Conservation (phyloP, 257 asterid species). For the Osmanthus fragrans region DNA sequence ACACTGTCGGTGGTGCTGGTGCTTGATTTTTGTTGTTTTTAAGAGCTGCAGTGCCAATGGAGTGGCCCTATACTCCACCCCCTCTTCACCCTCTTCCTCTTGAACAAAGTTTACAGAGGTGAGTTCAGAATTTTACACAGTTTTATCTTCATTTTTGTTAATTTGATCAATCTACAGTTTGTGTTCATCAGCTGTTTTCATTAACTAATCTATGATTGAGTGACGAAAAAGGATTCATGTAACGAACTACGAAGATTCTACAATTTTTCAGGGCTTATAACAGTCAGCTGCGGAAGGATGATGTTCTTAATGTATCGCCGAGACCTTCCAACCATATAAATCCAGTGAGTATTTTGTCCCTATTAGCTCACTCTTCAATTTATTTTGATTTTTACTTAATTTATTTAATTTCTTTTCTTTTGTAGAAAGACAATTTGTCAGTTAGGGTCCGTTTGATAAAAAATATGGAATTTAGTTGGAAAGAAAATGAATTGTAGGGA, state of each 20-base stretch:
- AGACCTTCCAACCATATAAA: constrained; percentile 30
- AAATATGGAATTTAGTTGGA: no score
- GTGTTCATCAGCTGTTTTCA: not conserved
- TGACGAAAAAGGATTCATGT: not conserved
- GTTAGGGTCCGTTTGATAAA: no score
- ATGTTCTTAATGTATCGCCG: constrained; percentile 55
- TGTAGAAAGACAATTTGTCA: not conserved
- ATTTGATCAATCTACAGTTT: no score
- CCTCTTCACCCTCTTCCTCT: constrained; percentile 5
- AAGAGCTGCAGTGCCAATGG: constrained; percentile 18
- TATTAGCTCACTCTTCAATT: not conserved
- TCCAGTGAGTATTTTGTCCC: constrained; percentile 30
- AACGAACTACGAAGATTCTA: not conserved
- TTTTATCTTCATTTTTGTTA: not conserved
- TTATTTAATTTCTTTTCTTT: not conserved
- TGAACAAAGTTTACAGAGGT: constrained; percentile 24
- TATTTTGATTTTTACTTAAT: not conserved
- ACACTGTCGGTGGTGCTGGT: constrained; percentile 11
- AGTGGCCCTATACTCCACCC: constrained; percentile 24
- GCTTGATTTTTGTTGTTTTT: constrained; percentile 13
- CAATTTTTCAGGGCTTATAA: not conserved
- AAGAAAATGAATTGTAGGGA: no score
- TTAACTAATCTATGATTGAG: not conserved
- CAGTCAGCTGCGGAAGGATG: constrained; percentile 35
- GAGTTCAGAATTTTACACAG: no score